A percentile compares a stretch with the other conserved stretches of the same genome.
phyloP scores from a whole-genome alignment of 306 rosid genomes.

The Spatholobus suberectus region DNA sequence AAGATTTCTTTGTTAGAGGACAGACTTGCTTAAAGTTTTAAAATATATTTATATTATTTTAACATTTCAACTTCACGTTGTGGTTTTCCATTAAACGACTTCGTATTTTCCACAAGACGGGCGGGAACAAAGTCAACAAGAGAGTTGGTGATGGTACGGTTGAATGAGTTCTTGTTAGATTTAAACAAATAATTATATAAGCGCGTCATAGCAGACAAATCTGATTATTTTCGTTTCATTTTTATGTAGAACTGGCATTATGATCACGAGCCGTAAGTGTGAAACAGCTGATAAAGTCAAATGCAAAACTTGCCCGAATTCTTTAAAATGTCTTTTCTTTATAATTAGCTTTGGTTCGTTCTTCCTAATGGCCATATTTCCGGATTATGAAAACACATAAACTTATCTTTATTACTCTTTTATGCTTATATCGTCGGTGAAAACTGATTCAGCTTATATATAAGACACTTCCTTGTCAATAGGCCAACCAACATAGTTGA shows the following conservation, averaged over 20 bases:
- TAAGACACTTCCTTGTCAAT: neutral
- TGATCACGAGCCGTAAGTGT: neutral
- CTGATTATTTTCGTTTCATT: neutral
- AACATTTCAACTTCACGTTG: constrained; percentile 20
- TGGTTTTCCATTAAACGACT: neutral
- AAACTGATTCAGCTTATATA: neutral
- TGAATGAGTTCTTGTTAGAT: constrained; percentile 7
- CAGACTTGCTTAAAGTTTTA: neutral
- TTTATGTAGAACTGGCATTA: neutral
- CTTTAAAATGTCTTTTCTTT: neutral
- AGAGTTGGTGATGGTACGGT: constrained; percentile 25
- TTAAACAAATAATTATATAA: neutral
- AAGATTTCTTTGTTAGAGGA: neutral
- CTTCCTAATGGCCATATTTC: neutral
- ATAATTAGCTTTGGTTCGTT: neutral
- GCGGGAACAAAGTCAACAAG: constrained; percentile 37
- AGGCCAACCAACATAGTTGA: neutral
- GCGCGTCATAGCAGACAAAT: constrained; percentile 26
- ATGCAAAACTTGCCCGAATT: constrained; percentile 15
- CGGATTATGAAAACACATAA: neutral
- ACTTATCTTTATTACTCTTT: neutral
- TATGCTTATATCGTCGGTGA: constrained; percentile 10
- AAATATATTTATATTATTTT: neutral
- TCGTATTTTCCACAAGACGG: constrained; percentile 10
- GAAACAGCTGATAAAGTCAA: constrained; percentile 37